phyloP scores from a whole-genome alignment of 83 land plant genomes.

The Thuja plicata region DNA sequence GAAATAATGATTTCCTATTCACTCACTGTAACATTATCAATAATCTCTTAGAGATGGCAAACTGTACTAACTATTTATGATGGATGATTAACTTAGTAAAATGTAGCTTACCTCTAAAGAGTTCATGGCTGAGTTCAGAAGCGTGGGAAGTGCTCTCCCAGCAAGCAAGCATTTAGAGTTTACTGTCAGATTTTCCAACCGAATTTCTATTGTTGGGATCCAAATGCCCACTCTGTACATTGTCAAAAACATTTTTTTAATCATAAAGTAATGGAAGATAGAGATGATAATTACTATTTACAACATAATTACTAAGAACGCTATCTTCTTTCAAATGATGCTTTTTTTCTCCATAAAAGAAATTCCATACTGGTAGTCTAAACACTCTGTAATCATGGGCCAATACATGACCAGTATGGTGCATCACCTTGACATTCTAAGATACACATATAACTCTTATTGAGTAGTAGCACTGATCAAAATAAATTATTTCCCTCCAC shows the following conservation, averaged over 20 bases:
- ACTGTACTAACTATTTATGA: neutral
- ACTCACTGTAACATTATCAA: too few relatives aligned
- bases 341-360: neutral
- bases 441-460: neutral
- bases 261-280: neutral
- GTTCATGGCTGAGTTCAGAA: slow-evolving; percentile 36
- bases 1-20: too few relatives aligned
- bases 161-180: slow-evolving; percentile 49
- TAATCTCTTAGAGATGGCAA: too few relatives aligned
- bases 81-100: neutral
- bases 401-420: neutral
- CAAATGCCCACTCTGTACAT: slow-evolving; percentile 36
- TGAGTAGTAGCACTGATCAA: too few relatives aligned
- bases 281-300: neutral
- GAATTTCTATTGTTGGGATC: slow-evolving; percentile 47
- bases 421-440: neutral
- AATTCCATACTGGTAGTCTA: neutral
- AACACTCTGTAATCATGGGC: neutral
- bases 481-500: neutral
- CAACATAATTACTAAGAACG: neutral
- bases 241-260: neutral
- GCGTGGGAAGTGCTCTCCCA: slow-evolving; percentile 54
- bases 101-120: slow-evolving; percentile 22
- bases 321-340: neutral
- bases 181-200: slow-evolving; percentile 39